Conservation (phyloP, 495 filamentous ascomycete genomes). For the Choiromyces venosus region DNA sequence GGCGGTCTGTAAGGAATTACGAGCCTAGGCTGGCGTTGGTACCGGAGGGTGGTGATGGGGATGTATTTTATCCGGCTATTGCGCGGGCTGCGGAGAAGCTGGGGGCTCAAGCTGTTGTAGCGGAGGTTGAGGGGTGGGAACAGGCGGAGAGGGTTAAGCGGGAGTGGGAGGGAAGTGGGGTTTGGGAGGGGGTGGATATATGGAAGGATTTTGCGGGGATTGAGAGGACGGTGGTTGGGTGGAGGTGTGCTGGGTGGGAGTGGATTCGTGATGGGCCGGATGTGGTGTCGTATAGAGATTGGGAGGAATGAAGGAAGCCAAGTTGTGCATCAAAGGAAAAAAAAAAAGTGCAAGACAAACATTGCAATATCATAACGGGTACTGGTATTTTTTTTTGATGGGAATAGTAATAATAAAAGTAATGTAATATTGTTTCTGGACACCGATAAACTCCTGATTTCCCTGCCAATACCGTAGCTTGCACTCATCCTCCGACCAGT, state of each 20-base stretch:
- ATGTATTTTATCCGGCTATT: constrained; percentile 36
- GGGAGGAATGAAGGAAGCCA: constrained; percentile 18
- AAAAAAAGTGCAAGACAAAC: background rate
- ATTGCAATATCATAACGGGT: background rate
- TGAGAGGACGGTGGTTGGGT: constrained; percentile 35
- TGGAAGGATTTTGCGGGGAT: constrained; percentile 41
- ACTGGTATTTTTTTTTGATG: constrained; percentile 3
- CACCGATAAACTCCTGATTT: constrained; percentile 13
- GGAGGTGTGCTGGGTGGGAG: constrained; percentile 24
- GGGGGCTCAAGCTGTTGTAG: constrained; percentile 20
- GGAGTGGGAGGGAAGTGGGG: constrained; percentile 14
- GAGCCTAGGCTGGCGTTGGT: constrained; percentile 79
- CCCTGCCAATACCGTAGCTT: background rate
- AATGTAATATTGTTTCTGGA: constrained; percentile 12
- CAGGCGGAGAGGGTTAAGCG: constrained; percentile 36
- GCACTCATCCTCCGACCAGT: background rate
- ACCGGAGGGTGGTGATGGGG: constrained; percentile 46
- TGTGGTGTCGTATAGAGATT: constrained; percentile 1
- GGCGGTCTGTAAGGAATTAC: constrained; percentile 67
- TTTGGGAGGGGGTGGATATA: constrained; percentile 18
- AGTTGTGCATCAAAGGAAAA: background rate
- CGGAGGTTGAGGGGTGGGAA: constrained; percentile 28
- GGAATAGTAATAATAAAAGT: constrained; percentile 18
- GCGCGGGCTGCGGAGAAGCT: constrained; percentile 21
- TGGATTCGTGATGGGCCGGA: constrained; percentile 34